Percentiles rank a stretch among this genome's conserved stretches.
Evolutionary conservation across 2,329 filamentous ascomycete genomes (phyloP).

Genomic region (Teratosphaeria epicoccoides): DNA sequence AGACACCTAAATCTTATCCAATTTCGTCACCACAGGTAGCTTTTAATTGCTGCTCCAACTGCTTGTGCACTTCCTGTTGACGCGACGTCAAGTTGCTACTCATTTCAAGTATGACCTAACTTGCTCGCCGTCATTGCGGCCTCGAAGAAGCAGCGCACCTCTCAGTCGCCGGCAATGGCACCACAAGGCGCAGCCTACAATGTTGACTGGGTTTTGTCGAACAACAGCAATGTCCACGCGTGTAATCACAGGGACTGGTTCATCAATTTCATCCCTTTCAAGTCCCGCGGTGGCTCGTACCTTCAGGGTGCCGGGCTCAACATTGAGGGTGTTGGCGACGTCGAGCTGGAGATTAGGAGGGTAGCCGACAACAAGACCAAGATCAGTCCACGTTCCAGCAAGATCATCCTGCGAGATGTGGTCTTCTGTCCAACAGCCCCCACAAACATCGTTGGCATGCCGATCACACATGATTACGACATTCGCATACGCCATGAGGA

Average conservation of each 20-base stretch:
- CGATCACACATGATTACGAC: constrained; percentile 8
- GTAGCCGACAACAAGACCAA: background rate
- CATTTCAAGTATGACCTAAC: too few species aligned
- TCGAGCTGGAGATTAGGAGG: constrained; percentile 3
- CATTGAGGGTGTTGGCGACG: constrained; percentile 4
- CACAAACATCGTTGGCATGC: constrained; percentile 9
- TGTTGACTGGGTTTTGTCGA: constrained; percentile 12
- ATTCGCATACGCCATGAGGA: too few species aligned
- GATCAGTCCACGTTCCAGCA: background rate
- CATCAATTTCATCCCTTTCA: constrained; percentile 2
- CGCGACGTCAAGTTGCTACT: too few species aligned
- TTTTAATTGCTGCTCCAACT: too few species aligned
- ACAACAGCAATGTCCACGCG: constrained; percentile 11
- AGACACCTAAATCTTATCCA: too few species aligned
- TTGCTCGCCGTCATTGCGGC: too few species aligned
- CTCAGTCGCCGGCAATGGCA: constrained; percentile 19
- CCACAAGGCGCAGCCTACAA: constrained; percentile 10
- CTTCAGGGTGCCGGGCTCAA: background rate
- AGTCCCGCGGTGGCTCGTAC: background rate
- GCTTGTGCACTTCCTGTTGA: too few species aligned
- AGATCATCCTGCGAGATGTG: constrained; percentile 7
- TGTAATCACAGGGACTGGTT: constrained; percentile 15
- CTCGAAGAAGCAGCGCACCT: too few species aligned
- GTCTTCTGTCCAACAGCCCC: constrained; percentile 6
- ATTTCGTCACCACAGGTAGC: too few species aligned